phyloP scores from a whole-genome alignment of 2,329 filamentous ascomycete genomes.

The Blastomyces silverae region DNA sequence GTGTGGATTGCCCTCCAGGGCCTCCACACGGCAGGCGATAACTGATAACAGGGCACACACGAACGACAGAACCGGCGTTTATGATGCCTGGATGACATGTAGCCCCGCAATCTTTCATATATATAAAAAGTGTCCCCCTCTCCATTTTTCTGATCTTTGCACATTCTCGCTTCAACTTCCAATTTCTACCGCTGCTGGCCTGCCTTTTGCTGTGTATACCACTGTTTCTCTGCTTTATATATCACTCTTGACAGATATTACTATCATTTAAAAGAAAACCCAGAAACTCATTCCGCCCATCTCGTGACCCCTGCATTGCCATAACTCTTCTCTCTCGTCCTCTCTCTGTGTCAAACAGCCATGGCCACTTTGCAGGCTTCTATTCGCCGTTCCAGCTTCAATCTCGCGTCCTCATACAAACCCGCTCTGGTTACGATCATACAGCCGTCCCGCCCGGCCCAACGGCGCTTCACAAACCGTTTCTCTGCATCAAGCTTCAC shows the following conservation, averaged over 20 bases:
- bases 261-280: not conserved
- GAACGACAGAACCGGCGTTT: not conserved
- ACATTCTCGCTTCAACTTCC: not conserved
- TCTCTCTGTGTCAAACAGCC: not conserved
- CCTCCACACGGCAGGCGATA: not conserved
- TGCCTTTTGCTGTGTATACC: not conserved
- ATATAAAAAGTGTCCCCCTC: not conserved
- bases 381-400: not conserved
- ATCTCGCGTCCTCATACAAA: not conserved
- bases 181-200: not conserved
- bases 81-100: not conserved
- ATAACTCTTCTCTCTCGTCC: too few species aligned
- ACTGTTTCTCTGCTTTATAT: not conserved
- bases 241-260: not conserved
- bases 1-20: too few species aligned
- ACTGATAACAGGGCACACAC: too few species aligned
- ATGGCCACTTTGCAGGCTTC: constrained; percentile 6
- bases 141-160: not conserved
- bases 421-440: constrained; percentile 7
- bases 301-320: not conserved
- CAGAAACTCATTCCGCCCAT: not conserved
- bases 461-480: not conserved
- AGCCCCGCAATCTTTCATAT: not conserved
- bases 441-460: not conserved
- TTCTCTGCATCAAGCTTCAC: not conserved